These are phyloP conservation scores for Coniosporium tulheliwenetii DNA, from an alignment of 2,329 filamentous ascomycete genomes.

Conservation along the genomic window DNA sequence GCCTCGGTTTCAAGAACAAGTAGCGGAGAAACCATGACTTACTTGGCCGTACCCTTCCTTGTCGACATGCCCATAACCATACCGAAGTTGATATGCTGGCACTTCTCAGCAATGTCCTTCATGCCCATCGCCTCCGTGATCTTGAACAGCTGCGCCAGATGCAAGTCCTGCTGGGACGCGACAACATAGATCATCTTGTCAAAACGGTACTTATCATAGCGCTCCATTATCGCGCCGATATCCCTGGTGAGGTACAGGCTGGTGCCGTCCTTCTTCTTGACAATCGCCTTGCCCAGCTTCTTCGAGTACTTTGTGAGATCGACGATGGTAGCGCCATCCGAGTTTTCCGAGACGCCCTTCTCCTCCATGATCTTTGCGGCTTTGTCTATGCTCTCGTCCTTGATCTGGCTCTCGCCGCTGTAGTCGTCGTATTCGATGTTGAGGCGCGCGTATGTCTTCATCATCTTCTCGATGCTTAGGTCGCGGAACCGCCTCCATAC, in stretches of 20 bases:
- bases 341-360: slow-evolving; percentile 45
- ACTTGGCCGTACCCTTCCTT: slow-evolving; percentile 36
- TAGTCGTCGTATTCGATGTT: slow-evolving; percentile 53
- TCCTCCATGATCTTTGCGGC: slow-evolving; percentile 44
- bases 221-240: slow-evolving; percentile 49
- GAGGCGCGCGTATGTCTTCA: slow-evolving; percentile 45
- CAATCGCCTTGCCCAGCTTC: slow-evolving; percentile 51
- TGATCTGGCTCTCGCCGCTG: slow-evolving; percentile 53
- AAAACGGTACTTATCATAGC: slow-evolving; percentile 44
- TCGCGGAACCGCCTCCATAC: slow-evolving; percentile 50
- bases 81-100: slow-evolving; percentile 50
- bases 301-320: slow-evolving; percentile 53
- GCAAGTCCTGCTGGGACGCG: slow-evolving; percentile 47
- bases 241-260: slow-evolving; percentile 55
- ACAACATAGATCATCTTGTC: slow-evolving; percentile 57
- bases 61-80: slow-evolving; percentile 53
- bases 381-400: slow-evolving; percentile 43
- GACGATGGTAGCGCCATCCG: slow-evolving; percentile 51
- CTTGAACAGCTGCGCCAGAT: slow-evolving; percentile 50
- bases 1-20: too few species aligned
- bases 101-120: slow-evolving; percentile 42
- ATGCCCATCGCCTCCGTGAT: slow-evolving; percentile 45
- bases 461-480: slow-evolving; percentile 48
- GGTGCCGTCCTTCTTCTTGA: slow-evolving; percentile 52
- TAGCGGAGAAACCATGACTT: too few species aligned